phyloP scores from a whole-genome alignment of 192 early-diverging fungal species.

The Haplosporangium gracile region DNA sequence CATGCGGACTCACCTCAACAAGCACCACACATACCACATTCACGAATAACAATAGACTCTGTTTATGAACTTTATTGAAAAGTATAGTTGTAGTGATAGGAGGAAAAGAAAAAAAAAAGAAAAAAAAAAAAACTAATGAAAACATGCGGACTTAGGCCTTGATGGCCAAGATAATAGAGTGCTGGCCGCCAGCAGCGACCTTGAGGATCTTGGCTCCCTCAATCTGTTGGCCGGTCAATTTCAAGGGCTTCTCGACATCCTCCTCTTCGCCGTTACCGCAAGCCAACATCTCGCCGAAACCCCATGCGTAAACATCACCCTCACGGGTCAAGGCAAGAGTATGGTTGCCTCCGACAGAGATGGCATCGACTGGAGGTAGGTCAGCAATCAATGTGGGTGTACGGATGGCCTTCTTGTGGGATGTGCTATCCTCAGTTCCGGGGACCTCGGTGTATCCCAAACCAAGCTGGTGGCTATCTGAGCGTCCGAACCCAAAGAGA shows the following conservation, averaged over 20 bases:
- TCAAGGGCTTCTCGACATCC: constrained; percentile 75
- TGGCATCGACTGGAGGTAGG: constrained; percentile 51
- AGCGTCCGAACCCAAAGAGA: constrained; percentile 87
- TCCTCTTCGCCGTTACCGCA: constrained; percentile 84
- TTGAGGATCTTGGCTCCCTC: constrained; percentile 72
- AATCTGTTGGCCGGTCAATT: constrained; percentile 76
- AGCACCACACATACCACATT: neutral
- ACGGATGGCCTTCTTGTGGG: constrained; percentile 70
- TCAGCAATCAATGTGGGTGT: constrained; percentile 67
- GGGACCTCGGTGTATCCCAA: constrained; percentile 60
- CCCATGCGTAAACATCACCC: constrained; percentile 86
- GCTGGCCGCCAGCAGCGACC: constrained; percentile 87
- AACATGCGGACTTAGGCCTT: neutral
- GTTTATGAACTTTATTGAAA: neutral
- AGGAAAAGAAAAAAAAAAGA: neutral
- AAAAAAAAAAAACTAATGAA: neutral
- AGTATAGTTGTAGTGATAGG: no score
- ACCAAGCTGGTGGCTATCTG: constrained; percentile 87
- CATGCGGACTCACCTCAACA: neutral
- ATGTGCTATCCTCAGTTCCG: constrained; percentile 37
- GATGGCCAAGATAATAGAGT: constrained; percentile 70
- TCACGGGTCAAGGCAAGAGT: constrained; percentile 68
- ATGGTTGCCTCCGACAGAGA: constrained; percentile 76
- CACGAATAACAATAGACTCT: neutral
- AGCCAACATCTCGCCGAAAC: constrained; percentile 88